Evolutionary conservation across 257 asterid genomes (phyloP), one percentile per base, ranked within the genome.

Genomic region (Scutellaria minor): DNA sequence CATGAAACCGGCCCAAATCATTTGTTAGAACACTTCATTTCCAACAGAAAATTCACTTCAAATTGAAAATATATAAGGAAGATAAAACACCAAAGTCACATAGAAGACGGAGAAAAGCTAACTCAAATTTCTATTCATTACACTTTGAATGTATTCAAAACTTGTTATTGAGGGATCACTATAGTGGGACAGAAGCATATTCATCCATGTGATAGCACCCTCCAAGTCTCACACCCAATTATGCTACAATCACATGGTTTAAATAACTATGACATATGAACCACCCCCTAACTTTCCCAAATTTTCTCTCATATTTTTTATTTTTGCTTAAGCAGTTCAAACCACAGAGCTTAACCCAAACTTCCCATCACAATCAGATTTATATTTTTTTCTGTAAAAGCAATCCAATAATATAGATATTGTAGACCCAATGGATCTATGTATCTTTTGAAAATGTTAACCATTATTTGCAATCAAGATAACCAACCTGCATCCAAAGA

Each of bases 401-500:
- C 79, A 69, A 63, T 53, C 57, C 37, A 52, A 64, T 14, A 42
- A n/a, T 57, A 37, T 14, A 24, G 54, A 12, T 70, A n/a, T 15
- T 20, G 9, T 18, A 77, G 2, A 67, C n/a, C 22, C 13, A 20
- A 44, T 20, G 13, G n/a, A 71, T 37, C 8, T n/a, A 46, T 62
- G 12, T 15, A 54, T 45, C 56, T 46, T 57, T 15, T 41, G 39
- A 63, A 70, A 56, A 71, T 9, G 20, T 66, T 41, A 69, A 70
- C 11, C 41, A 48, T 40, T 18, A 47, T 48, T 45, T 51, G 81
- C 39, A 78, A 59, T 55, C 66, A 62, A 74, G 59, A 75, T 12
- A 15, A 76, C 83, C 46, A 40, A 90, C 98, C 93, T 91, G 93
- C 98, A 95, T 62, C 99, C 99, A 77, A 95, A 95, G 85, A 95